A percentile compares a stretch with the other conserved stretches of the same genome.
Evolutionary conservation across 768 basidiomycete genomes (phyloP).

Genomic region (Tulasnella sp.): DNA sequence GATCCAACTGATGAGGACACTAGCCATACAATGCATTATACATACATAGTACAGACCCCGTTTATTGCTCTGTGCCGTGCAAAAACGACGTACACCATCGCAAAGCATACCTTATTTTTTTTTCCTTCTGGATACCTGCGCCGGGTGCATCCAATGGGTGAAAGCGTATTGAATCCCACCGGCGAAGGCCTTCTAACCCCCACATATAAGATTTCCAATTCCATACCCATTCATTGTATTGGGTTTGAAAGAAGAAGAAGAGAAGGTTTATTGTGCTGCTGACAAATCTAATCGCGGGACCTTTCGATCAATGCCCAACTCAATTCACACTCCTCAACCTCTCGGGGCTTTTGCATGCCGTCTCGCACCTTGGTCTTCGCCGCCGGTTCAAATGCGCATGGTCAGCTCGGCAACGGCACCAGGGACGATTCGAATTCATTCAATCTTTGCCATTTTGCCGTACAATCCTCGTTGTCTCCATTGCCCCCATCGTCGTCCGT

Average conservation of each 20-base stretch:
- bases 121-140: too few species aligned
- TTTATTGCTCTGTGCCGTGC: too few species aligned
- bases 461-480: slow-evolving; percentile 14
- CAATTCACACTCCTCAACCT: neutral
- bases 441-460: slow-evolving; percentile 13
- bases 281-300: too few species aligned
- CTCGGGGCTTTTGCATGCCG: neutral
- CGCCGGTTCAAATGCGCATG: slow-evolving; percentile 43
- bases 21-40: neutral
- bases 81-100: too few species aligned
- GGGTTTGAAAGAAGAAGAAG: neutral
- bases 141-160: too few species aligned
- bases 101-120: too few species aligned
- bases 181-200: too few species aligned
- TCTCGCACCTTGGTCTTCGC: neutral
- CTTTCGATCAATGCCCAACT: neutral
- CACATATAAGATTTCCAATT: neutral
- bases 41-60: neutral
- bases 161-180: too few species aligned
- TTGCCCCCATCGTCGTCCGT: too few species aligned
- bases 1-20: too few species aligned
- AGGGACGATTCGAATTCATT: slow-evolving; percentile 40
- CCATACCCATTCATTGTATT: neutral
- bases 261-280: neutral
- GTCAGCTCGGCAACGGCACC: slow-evolving; percentile 38